Conservation (phyloP, 371 early-diverging fungal species). For the Mucor velutinosus region DNA sequence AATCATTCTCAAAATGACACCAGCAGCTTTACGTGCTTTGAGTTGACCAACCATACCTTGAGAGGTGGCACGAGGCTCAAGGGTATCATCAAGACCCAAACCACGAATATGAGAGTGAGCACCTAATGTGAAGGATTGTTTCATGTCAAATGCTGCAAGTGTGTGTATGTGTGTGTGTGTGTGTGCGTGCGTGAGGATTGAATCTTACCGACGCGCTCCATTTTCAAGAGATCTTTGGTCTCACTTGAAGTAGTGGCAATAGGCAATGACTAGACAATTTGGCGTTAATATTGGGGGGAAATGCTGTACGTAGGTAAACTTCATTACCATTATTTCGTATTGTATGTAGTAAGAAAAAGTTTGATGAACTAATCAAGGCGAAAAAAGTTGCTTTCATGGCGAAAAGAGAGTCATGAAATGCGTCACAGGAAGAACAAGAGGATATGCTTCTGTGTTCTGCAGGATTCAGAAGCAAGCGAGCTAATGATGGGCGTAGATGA, state of each 20-base stretch:
- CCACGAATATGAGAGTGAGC: conserved; percentile 97
- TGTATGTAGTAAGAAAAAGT: not conserved
- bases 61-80: conserved; percentile 83
- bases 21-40: conserved; percentile 95
- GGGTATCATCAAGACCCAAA: conserved; percentile 87
- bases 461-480: not conserved
- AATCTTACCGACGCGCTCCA: conserved; percentile 69
- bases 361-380: not conserved
- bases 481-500: not conserved
- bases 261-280: conserved; percentile 33
- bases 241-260: conserved; percentile 50
- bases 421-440: not conserved
- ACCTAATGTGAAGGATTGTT: conserved; percentile 51
- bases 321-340: not conserved
- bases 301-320: not conserved
- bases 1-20: conserved; percentile 93
- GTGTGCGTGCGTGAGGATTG: not conserved
- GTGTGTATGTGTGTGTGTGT: not conserved
- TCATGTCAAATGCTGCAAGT: not conserved
- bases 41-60: conserved; percentile 99
- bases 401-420: conserved; percentile 3
- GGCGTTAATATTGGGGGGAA: not conserved
- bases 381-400: not conserved
- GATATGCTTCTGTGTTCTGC: not conserved
- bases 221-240: conserved; percentile 60